Base-by-base conservation (phyloP, 495 filamentous ascomycete genomes). In the Immersiella caudata region DNA sequence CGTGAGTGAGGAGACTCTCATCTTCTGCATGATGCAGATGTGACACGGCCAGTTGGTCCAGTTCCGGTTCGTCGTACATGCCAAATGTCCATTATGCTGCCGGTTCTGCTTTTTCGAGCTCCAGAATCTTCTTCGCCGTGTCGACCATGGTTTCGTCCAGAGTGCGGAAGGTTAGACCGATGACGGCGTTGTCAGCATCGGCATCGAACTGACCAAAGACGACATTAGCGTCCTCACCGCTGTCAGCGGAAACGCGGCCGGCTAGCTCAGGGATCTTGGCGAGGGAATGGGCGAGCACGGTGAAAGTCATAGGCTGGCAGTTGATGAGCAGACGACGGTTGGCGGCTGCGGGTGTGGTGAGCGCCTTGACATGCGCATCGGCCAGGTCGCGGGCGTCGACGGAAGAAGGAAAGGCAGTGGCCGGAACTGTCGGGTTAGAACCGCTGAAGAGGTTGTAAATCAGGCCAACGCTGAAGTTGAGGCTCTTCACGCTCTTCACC, bases 111-210 rank as follows among this genome's bases (percentile, higher is more conserved):
- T 46, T 62, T 64, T 72, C 70, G 25, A 72, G 55, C 68, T 76
- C 71, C 25, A 78, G 64, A 21, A 78, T 67, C 24, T 54, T 74
- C 69, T 60, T 71, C 18, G 77, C 79, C 22, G 75, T 63, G 70
- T 79, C 77, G 11, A 72, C 72, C 71, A 81, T 75, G 5, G 77
- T 79, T 71, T 79, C 68, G 56, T 79, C 77, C 1, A 73, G 22
- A 18, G 29, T 78, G 25, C 73, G 62, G 24, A 77, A 71, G 62
- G 63, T 69, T 59, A 78, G 27, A 0, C 68, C 71, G 60, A 79
- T 57, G 21, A 71, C 56, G 62, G 73, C 67, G 65, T 78, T 81
- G 62, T 68, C 74, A 55, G 73, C 71, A 6, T 57, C 61, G 3
- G 70, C 70, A 52, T 74, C 64, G 26, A 76, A 68, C 29, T 70